Evolutionary conservation across 1,284 basidiomycete genomes (phyloP).

Genomic region (Apiotrichum montevideense): DNA sequence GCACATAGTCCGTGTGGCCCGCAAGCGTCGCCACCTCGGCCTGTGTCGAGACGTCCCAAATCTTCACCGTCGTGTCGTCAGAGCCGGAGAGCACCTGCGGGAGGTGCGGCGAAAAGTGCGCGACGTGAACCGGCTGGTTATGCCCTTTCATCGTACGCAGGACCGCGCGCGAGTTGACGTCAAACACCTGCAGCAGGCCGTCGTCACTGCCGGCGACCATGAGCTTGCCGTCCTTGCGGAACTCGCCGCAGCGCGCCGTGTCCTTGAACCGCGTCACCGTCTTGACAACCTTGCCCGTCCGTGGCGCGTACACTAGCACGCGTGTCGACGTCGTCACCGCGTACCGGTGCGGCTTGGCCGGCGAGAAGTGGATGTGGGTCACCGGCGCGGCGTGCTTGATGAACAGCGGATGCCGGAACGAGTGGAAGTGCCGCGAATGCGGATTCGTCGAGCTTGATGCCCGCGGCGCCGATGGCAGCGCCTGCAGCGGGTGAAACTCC

Average conservation of each 20-base stretch:
- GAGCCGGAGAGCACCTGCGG: conserved; percentile 90
- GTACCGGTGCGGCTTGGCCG: conserved; percentile 79
- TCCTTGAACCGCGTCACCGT: conserved; percentile 96
- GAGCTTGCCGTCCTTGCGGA: conserved; percentile 87
- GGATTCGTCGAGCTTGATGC: conserved; percentile 38
- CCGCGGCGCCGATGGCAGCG: conserved; percentile 41
- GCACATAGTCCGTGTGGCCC: conserved; percentile 90
- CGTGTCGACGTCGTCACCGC: conserved; percentile 91
- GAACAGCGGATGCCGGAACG: conserved; percentile 47
- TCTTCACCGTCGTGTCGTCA: conserved; percentile 86
- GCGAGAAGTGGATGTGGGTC: conserved; percentile 83
- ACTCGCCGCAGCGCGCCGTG: conserved; percentile 78
- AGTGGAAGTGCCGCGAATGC: conserved; percentile 46
- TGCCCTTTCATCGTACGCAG: conserved; percentile 86
- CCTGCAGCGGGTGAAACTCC: conserved; percentile 43
- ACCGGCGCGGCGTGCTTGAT: conserved; percentile 93
- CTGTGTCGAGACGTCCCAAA: conserved; percentile 95
- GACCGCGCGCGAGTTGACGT: conserved; percentile 89
- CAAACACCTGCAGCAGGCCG: conserved; percentile 93
- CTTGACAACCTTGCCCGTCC: conserved; percentile 91
- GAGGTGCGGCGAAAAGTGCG: conserved; percentile 78
- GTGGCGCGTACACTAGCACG: conserved; percentile 91
- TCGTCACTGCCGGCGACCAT: conserved; percentile 93
- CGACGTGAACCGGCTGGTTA: conserved; percentile 90
- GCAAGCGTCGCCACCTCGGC: conserved; percentile 69